Base-by-base conservation (phyloP, 202 grass and related monocot genomes). In the Miscanthus sacchariflorus region DNA sequence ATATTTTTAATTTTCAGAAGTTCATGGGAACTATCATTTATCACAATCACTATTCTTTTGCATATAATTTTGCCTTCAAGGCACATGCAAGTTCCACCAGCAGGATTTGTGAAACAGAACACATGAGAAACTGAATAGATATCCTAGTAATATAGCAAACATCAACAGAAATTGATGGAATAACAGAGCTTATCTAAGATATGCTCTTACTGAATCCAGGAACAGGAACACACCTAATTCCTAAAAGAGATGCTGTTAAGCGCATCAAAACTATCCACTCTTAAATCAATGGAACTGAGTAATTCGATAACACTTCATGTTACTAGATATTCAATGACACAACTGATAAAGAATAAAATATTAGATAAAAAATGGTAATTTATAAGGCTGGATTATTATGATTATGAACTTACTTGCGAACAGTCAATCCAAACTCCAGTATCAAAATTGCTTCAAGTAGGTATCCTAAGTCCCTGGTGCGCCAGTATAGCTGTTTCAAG, bases 371-470 rank as follows among this genome's bases (percentile, higher is more conserved):
- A 83, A 8, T 9, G 5, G 35, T 66, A 39, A 61, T 75, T 72
- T 4, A 89, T 14, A 77, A 78, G 73, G 44, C 24, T 72, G 2
- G 78, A 46, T 70, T 68, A 73, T 46, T 40, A 64, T 49, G 14
- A 76, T 49, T 76, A 36, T 13, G 83, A 63, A 86, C 76, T 83
- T 93, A 99, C 97, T 95, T 95, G 72, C 91, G 91, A 89, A 96
- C 88, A 56, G 71, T 84, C 45, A 99, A 86, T 83, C 94, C 97
- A 92, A 92, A 99, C 74, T 99, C 97, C 73, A 96, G 75, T 77
- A 99, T 90, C 86, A 96, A 88, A 96, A 96, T 87, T 87, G 97
- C 94, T 89, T 99, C 97, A 75, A 96, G 87, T 59, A 99, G 90
- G 88, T 99, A 95, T 78, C 94, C 91, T 46, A 93, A 78, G 15